Evolutionary conservation across 2,329 filamentous ascomycete genomes (phyloP), one percentile per base, ranked within the genome.

Genomic region (Aureobasidium leucospermi): DNA sequence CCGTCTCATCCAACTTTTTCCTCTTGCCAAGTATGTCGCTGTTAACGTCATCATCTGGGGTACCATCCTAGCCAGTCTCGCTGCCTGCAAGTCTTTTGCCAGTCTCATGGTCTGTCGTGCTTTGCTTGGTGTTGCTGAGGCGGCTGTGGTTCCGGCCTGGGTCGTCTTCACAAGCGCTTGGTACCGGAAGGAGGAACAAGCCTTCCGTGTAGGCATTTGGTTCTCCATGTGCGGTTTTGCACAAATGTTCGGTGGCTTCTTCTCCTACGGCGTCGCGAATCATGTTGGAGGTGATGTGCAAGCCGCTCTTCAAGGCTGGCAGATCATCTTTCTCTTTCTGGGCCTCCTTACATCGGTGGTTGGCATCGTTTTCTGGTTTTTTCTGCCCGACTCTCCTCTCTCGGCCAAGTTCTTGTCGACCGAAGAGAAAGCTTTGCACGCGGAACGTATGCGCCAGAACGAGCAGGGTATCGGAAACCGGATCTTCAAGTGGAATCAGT

Each of bases 51-150:
- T 70, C 48, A 60, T 65, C 45, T 71, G 69, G 69, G 68, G 69
- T 3, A 63, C 63, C 1, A 61, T 70, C 8, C 56, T 71, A 9
- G 63, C 62, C 34, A 69, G 65, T 49, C 66, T 68, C 31, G 67
- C 68, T 13, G 69, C 67, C 6, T 66, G 64, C 28, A 65, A 59
- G 23, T 66, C 62, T 28, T 72, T 66, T 48, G 66, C 67, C n/a
- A 62, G 63, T 2, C 63, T 71, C 15, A 62, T 67, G 15, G 60
- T 66, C 6, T 66, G 65, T 7, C 65, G 70, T 7, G 67, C 67
- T 23, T 61, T 73, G 3, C 63, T 73, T n/a, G 70, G 70, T n/a
- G 58, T 70, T 10, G 68, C 70, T 43, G 69, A 71, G 52, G 41
- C 58, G n/a, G 60, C 58, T 53, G 52, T 58, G 0, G 28, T 29